Conservation (phyloP, 2,329 filamentous ascomycete genomes). For the Arthroderma sp. region DNA sequence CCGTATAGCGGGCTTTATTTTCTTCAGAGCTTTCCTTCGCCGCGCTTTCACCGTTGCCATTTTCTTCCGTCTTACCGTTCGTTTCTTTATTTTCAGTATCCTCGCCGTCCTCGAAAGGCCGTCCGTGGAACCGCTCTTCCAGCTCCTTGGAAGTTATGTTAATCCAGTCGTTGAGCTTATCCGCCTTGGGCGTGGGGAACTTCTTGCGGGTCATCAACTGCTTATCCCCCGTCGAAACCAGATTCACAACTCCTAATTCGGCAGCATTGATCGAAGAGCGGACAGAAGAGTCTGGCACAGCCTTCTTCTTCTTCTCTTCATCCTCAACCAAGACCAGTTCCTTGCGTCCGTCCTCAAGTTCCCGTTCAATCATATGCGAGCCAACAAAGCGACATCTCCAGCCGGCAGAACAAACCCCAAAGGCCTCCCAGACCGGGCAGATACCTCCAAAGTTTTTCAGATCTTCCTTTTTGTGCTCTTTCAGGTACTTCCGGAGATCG, state of each 20-base stretch:
- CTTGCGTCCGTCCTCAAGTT: conserved; percentile 65
- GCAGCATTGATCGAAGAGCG: conserved; percentile 18
- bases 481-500: conserved; percentile 72
- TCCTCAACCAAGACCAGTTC: conserved; percentile 63
- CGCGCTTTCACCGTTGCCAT: conserved; percentile 14
- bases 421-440: conserved; percentile 68
- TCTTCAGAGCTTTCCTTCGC: conserved; percentile 46
- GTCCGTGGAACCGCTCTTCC: conserved; percentile 40
- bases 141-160: conserved; percentile 47
- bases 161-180: conserved; percentile 66
- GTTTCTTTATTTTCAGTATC: conserved; percentile 19
- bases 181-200: conserved; percentile 57
- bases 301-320: conserved; percentile 33
- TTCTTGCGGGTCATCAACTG: conserved; percentile 63
- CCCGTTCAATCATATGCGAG: conserved; percentile 73
- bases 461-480: conserved; percentile 68
- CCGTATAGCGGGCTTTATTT: conserved; percentile 66
- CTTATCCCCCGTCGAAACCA: conserved; percentile 58
- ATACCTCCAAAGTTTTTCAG: conserved; percentile 61
- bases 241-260: conserved; percentile 60
- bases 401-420: conserved; percentile 66
- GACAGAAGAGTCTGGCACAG: conserved; percentile 14
- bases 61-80: conserved; percentile 21
- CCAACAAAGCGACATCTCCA: conserved; percentile 91
- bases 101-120: conserved; percentile 26